Evolutionary conservation across 768 basidiomycete genomes (phyloP), one percentile per base, ranked within the genome.

Genomic region (Boletus sensibilis): DNA sequence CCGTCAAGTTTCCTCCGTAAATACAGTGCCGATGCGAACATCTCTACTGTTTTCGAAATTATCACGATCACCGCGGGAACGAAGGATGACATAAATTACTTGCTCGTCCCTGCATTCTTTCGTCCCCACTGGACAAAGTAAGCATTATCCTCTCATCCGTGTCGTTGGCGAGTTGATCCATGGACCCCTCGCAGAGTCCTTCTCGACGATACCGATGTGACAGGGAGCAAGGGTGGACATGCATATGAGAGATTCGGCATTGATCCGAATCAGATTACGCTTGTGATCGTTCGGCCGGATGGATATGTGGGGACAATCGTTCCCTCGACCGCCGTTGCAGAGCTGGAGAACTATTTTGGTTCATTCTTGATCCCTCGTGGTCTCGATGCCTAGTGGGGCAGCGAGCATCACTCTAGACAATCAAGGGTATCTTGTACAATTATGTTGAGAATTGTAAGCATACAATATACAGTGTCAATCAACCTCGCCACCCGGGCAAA

Each of bases 401-500:
- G 37, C 5, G 11, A 34, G 16, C 8, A 11, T 43, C 14, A n/a
- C 10, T 25, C 25, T 13, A 29, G 39, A 53, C 52, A 6, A 20
- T 20, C 39, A 20, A 23, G 61, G 58, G 56, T 60, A 69, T 68
- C 65, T 29, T 63, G 62, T 62, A 64, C 58, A 54, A 60, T 62
- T 61, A 72, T 59, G 46, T 52, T 7, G 37, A 50, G 9, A 44
- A 25, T 33, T 41, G 57, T 63, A 52, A 57, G 42, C 50, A 55
- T 55, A 70, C 20, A 60, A 51, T 51, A 23, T 21, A 33, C 37
- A 7, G 21, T 14, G 13, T 52, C 37, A 10, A 48, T 72, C 64
- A 84, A 16, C 77, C 78, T 65, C 78, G 78, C 79, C 84, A 79
- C 1, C 76, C 75, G 34, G 78, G 81, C 12, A 71, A 69, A 7